Base-by-base conservation (phyloP, 306 rosid species). In the Cucumis hystrix region DNA sequence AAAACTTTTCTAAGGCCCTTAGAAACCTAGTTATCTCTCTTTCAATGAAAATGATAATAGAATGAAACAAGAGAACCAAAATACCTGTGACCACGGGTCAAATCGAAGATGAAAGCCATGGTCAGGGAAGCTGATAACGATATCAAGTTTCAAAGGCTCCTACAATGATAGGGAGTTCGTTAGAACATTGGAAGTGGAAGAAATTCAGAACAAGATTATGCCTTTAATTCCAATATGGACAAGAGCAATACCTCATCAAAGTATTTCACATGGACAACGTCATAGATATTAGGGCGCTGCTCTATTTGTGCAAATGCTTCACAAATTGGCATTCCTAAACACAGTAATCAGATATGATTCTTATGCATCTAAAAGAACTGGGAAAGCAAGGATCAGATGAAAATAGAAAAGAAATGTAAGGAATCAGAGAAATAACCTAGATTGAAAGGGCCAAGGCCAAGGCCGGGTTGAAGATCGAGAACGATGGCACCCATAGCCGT, bases 61-160 rank as follows among this genome's bases (percentile, higher is more conserved):
- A n/a, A n/a, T n/a, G n/a, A n/a, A n/a, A n/a, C n/a, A n/a, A 18
- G 64, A 58, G 60, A 72, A 72, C 37, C 37, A 28, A 43, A 20
- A 66, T 23, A 95, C 99, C 99, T 96, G 99, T 51, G 98, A 96
- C 97, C 98, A 91, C 5, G 99, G 93, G 87, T 96, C 98, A 40
- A 96, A 96, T 5, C 99, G 96, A 64, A 96, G 96, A 88, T 96
- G 98, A 83, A 92, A 96, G 28, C 99, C 99, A 59, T 96, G 99
- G 81, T 96, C 99, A 0, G 99, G 99, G 82, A 96, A 96, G 87
- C 96, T 91, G 83, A 96, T 91, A 76, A 96, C 99, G 67, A 90
- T 83, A 79, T 96, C 99, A 82, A 92, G 78, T 85, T 88, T 89
- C 6, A 96, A 83, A 0, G 99, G 99, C 61, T 96, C 99, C 99